phyloP scores from a whole-genome alignment of 2,329 filamentous ascomycete genomes.

The Endothia cerciana region DNA sequence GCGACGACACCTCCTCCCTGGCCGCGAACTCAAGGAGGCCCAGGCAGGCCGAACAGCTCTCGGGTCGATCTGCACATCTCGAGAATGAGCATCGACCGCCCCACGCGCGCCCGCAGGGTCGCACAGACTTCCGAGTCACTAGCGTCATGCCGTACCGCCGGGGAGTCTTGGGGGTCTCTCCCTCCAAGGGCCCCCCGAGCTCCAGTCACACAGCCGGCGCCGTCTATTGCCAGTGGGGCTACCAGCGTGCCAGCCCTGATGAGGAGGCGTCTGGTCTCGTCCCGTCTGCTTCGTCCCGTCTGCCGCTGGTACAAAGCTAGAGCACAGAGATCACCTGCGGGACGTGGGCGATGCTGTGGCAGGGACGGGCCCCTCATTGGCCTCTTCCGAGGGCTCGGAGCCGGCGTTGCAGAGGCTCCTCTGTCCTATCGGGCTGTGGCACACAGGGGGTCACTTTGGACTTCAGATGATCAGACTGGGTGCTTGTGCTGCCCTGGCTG shows the following conservation, averaged over 20 bases:
- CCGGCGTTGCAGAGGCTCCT: conserved; percentile 12
- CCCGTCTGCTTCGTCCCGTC: neutral
- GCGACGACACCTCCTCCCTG: too few relatives aligned
- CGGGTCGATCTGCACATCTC: neutral
- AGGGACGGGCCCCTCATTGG: neutral
- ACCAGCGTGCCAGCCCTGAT: neutral
- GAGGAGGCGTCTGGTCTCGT: too few relatives aligned
- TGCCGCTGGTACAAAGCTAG: neutral
- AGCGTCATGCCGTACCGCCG: neutral
- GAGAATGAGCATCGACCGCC: neutral
- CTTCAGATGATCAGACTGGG: neutral
- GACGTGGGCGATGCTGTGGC: too few relatives aligned
- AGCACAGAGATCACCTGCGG: too few relatives aligned
- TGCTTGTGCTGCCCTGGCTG: too few relatives aligned
- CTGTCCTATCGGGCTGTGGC: conserved; percentile 24
- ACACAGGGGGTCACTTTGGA: conserved; percentile 8
- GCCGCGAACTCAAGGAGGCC: too few relatives aligned
- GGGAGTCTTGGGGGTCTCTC: neutral
- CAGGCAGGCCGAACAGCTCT: too few relatives aligned
- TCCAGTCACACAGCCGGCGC: conserved; percentile 12
- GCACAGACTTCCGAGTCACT: neutral
- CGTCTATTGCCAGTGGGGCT: neutral
- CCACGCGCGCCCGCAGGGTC: neutral
- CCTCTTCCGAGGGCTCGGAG: conserved; percentile 12
- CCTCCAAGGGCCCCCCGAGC: neutral